These are phyloP conservation scores for Stephanodiscus minutulus DNA, from an alignment of 108 stramenopile genomes.

Conservation along the genomic window DNA sequence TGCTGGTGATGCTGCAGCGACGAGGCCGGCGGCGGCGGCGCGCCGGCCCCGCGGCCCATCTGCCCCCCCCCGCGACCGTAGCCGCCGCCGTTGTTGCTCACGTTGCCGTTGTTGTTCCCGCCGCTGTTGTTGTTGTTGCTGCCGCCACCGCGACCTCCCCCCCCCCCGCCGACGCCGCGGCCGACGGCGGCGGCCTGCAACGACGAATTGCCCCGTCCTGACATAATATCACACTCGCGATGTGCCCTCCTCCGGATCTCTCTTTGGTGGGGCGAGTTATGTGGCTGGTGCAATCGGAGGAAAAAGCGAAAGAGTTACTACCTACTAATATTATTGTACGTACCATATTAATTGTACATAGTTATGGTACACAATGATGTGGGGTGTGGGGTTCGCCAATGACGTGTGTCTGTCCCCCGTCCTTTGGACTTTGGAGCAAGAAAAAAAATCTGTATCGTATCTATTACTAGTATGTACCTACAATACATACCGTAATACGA, in stretches of 20 bases:
- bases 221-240: no score
- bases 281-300: no score
- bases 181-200: constrained; percentile 24
- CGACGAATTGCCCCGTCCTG: constrained; percentile 26
- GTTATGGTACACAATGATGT: background rate
- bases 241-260: background rate
- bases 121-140: background rate
- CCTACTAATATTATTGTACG: no score
- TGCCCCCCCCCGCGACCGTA: background rate
- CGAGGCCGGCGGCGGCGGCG: no score
- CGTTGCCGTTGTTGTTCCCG: constrained; percentile 1
- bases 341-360: background rate
- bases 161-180: constrained; percentile 8
- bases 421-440: no score
- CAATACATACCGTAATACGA: no score
- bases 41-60: background rate
- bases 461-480: no score
- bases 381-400: background rate
- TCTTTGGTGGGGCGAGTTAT: background rate
- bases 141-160: constrained; percentile 11
- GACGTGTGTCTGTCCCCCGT: background rate
- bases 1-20: background rate
- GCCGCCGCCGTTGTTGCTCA: background rate
- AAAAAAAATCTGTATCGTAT: no score
- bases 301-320: no score